Conservation (phyloP, 805 yeast species). For the Pichia rugopelliculosa region DNA sequence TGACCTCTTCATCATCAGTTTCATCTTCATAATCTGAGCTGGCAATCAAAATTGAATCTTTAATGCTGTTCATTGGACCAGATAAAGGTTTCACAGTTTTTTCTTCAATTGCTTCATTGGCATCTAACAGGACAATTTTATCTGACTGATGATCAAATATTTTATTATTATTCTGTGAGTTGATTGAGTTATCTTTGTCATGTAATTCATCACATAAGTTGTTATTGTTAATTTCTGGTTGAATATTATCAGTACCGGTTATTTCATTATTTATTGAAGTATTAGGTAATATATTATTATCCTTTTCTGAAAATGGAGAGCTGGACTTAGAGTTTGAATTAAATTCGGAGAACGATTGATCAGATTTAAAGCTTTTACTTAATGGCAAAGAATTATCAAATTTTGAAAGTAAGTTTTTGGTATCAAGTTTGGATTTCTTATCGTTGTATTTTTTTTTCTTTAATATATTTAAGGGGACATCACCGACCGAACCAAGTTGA, state of each 20-base stretch:
- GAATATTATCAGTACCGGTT: not conserved
- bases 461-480: conserved; percentile 10
- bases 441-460: not conserved
- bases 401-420: conserved; percentile 11
- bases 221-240: too few species aligned
- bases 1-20: not conserved
- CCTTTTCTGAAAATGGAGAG: not conserved
- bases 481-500: conserved; percentile 6
- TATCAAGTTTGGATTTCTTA: conserved; percentile 5
- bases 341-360: not conserved
- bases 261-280: not conserved
- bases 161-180: not conserved
- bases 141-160: not conserved
- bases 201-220: not conserved
- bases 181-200: not conserved
- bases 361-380: conserved; percentile 10
- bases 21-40: conserved; percentile 4
- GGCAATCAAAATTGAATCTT: conserved; percentile 5
- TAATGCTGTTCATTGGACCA: conserved; percentile 19
- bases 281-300: not conserved
- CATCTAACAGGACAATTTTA: not conserved
- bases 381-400: conserved; percentile 16
- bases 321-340: not conserved
- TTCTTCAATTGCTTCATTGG: not conserved
- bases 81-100: not conserved